Percentiles rank a stretch among this genome's conserved stretches.
These are phyloP conservation scores for Trichoderma brevicompactum DNA, from an alignment of 2,329 filamentous ascomycete species.

Conservation along the genomic window DNA sequence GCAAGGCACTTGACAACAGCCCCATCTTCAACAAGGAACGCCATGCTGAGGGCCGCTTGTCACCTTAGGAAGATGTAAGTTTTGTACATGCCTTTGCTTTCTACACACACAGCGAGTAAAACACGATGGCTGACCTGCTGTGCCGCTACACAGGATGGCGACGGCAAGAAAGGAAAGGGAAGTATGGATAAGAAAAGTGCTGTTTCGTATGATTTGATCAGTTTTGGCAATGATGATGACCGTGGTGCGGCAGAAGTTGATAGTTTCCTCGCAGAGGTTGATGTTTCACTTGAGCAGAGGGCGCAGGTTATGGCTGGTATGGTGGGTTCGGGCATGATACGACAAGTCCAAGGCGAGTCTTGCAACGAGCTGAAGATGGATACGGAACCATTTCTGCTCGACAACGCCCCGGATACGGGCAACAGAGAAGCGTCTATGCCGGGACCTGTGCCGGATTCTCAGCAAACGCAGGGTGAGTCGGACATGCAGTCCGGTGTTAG, in stretches of 20 bases:
- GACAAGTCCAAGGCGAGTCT: neutral
- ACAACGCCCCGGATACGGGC: neutral
- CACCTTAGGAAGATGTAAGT: conserved; percentile 37
- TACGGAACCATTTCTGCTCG: neutral
- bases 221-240: neutral
- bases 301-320: neutral
- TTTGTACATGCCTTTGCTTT: neutral
- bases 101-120: neutral
- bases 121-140: neutral
- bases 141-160: neutral
- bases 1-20: neutral
- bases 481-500: neutral
- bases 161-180: neutral
- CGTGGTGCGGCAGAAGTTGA: conserved; percentile 8
- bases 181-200: neutral
- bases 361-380: neutral
- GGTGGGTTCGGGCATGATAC: neutral
- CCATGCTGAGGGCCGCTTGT: conserved; percentile 33
- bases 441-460: neutral
- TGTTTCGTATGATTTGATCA: neutral
- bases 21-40: neutral
- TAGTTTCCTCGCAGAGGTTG: conserved; percentile 7
- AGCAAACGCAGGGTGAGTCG: neutral
- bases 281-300: neutral
- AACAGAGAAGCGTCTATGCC: neutral